Evolutionary conservation across 371 early-diverging fungal genomes (phyloP).

Genomic region (Apophysomyces sp.): DNA sequence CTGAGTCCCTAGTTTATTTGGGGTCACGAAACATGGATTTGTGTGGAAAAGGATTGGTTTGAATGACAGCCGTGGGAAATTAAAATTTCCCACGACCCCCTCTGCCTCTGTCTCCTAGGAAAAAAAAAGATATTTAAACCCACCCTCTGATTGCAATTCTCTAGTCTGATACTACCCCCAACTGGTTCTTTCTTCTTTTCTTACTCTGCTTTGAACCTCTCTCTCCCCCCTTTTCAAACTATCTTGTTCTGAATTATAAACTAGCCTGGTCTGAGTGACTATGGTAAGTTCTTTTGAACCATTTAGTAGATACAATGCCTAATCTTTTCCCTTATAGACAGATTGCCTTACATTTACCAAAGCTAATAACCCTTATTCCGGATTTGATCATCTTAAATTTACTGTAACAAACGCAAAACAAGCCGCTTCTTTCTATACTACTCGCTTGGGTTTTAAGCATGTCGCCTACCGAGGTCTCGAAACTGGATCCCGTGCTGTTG

Average conservation of each 20-base stretch:
- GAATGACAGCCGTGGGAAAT: slow-evolving; percentile 2
- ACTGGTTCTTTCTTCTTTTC: not conserved
- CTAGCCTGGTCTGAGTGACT: slow-evolving; percentile 12
- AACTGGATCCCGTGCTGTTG: slow-evolving; percentile 88
- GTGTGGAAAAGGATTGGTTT: not conserved
- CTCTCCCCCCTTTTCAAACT: not conserved
- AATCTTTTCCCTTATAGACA: not conserved
- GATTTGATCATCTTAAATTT: slow-evolving; percentile 79
- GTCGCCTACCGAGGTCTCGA: slow-evolving; percentile 95
- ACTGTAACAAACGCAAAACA: slow-evolving; percentile 95
- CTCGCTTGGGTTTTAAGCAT: slow-evolving; percentile 89
- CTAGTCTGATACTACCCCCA: not conserved
- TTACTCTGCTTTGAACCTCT: not conserved
- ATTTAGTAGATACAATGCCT: not conserved
- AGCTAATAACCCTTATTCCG: slow-evolving; percentile 32
- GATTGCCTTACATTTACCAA: slow-evolving; percentile 15
- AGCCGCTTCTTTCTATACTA: slow-evolving; percentile 90
- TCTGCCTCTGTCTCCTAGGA: too few relatives aligned
- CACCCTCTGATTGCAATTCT: not conserved
- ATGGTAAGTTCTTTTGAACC: slow-evolving; percentile 1
- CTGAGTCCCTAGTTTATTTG: too few relatives aligned
- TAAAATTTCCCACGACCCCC: not conserved
- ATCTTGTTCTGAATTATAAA: not conserved
- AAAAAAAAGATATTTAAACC: slow-evolving; percentile 1
- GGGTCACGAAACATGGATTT: too few relatives aligned